These are phyloP conservation scores for Ramaria rubella DNA, from an alignment of 768 basidiomycete genomes.

Conservation along the genomic window DNA sequence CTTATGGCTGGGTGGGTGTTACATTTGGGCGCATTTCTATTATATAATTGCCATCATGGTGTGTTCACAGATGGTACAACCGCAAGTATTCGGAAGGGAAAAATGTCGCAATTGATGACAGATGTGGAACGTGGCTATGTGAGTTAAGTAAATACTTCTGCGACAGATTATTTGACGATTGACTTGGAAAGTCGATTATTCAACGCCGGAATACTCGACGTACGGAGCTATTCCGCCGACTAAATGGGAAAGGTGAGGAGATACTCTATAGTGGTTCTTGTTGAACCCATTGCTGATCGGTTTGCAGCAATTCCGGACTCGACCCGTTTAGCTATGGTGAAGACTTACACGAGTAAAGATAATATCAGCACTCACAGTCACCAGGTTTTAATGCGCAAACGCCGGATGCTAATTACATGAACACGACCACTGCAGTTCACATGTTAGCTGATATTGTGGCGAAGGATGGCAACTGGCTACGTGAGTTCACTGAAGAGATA, in stretches of 20 bases:
- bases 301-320: background rate
- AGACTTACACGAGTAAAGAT: background rate
- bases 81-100: slow-evolving; percentile 4
- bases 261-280: slow-evolving; percentile 21
- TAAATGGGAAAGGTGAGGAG: slow-evolving; percentile 55
- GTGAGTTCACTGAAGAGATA: background rate
- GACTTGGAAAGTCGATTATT: slow-evolving; percentile 42
- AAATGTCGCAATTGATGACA: slow-evolving; percentile 6
- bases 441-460: slow-evolving; percentile 51
- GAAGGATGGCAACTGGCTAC: slow-evolving; percentile 49
- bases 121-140: slow-evolving; percentile 5
- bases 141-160: background rate
- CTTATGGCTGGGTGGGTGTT: slow-evolving; percentile 4
- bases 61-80: slow-evolving; percentile 2
- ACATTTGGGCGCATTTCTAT: background rate
- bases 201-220: slow-evolving; percentile 48
- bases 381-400: slow-evolving; percentile 5
- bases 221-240: slow-evolving; percentile 41
- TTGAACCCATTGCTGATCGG: background rate
- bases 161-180: background rate
- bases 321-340: slow-evolving; percentile 7
- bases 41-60: background rate
- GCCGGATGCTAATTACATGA: slow-evolving; percentile 37
- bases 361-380: background rate
- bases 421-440: slow-evolving; percentile 42